Evolutionary conservation across 1,284 basidiomycete genomes (phyloP).

Genomic region (Exobasidium rhododendri): DNA sequence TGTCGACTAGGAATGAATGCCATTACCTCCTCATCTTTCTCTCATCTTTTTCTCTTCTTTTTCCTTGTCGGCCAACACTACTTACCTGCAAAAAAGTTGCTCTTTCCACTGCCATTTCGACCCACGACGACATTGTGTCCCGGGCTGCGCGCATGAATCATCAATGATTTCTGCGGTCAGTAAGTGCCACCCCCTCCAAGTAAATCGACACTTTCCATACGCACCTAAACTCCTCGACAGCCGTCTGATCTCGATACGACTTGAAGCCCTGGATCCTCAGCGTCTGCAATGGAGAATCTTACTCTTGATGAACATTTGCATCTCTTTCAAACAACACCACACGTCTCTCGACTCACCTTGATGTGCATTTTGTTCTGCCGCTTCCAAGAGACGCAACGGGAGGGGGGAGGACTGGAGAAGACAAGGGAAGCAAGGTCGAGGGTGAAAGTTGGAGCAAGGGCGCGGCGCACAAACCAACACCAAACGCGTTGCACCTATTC

Average conservation of each 20-base stretch:
- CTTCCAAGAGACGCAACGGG: background rate
- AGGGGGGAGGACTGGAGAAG: background rate
- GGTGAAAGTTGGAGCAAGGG: background rate
- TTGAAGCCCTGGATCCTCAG: constrained; percentile 72
- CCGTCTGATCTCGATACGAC: constrained; percentile 70
- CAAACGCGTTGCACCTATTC: background rate
- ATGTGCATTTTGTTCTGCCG: constrained; percentile 12
- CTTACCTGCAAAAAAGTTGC: constrained; percentile 52
- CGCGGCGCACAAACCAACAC: background rate
- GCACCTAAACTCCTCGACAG: constrained; percentile 59
- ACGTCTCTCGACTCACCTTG: constrained; percentile 5
- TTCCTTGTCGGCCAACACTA: too few species aligned
- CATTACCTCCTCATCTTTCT: too few species aligned
- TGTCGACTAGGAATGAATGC: too few species aligned
- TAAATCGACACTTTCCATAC: constrained; percentile 42
- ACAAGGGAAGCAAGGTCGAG: too few species aligned
- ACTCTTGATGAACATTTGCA: background rate
- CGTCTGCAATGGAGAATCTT: constrained; percentile 17
- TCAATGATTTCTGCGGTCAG: background rate
- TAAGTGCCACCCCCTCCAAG: background rate
- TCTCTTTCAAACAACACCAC: background rate
- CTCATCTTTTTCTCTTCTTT: too few species aligned
- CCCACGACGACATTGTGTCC: constrained; percentile 55
- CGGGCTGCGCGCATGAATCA: constrained; percentile 25
- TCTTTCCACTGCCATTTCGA: constrained; percentile 56